Conservation (phyloP, 352 stramenopile genomes). For the Albugo candida region DNA sequence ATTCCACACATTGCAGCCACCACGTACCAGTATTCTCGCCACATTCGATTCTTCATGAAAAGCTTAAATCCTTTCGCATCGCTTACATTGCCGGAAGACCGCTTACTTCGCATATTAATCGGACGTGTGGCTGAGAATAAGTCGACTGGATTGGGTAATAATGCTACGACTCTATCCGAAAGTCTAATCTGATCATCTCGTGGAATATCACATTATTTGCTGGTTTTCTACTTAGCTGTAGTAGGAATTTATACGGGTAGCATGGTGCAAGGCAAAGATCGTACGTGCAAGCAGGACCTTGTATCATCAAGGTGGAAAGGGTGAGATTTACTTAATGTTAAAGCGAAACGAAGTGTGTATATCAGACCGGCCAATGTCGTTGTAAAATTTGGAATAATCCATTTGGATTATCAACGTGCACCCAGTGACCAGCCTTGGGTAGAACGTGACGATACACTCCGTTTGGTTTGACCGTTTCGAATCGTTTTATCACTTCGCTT, state of each 20-base stretch:
- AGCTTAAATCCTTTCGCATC: conserved; percentile 61
- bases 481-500: conserved; percentile 18
- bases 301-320: no score
- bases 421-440: conserved; percentile 57
- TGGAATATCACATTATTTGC: no score
- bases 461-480: conserved; percentile 9
- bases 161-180: no score
- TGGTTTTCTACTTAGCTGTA: no score
- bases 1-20: conserved; percentile 24
- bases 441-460: conserved; percentile 49
- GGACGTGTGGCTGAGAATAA: no score
- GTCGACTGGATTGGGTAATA: no score
- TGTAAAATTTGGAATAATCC: conserved; percentile 54
- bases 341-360: no score
- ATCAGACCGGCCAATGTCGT: background rate
- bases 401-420: conserved; percentile 67
- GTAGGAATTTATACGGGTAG: no score
- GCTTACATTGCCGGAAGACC: conserved; percentile 14
- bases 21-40: conserved; percentile 51
- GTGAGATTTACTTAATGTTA: no score
- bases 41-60: conserved; percentile 69
- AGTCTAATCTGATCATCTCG: no score
- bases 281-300: no score
- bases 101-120: background rate
- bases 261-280: no score